Base-by-base conservation (phyloP, 371 early-diverging fungal species). In the Actinomortierella ambigua region DNA sequence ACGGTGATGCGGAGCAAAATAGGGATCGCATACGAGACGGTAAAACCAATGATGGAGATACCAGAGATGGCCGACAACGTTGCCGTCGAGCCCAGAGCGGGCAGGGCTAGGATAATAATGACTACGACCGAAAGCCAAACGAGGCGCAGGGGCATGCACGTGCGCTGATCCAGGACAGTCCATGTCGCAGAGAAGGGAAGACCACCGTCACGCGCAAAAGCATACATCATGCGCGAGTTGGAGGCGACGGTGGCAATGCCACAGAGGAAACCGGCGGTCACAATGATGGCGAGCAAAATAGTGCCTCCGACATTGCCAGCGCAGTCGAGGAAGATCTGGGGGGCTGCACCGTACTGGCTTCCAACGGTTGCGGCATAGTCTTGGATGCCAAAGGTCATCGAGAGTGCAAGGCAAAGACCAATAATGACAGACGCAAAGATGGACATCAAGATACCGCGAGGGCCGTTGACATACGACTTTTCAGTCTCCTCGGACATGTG, bases 401-500 rank as follows among this genome's bases (percentile, higher is more conserved):
- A 82, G 22, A 90, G 75, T 24, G 87, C 75, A 47, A 87, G 80
- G 17, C 82, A 61, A 47, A 85, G 79, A 55, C 88, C 90, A 34
- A 84, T 78, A 28, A 81, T 27, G 20, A 81, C 79, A 22, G 84
- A 83, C 29, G 87, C 82, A 24, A 80, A 80, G 56, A 89, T 85
- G 26, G 88, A 81, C 51, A 76, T 65, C 56, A 88, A 76, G 41
- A 91, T 87, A 44, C 85, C 89, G 54, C 79, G 80, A 27, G 91
- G 90, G 1, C 83, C 84, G 46, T 76, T 71, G 53, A 82, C 69
- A 52, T 80, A 76, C 6, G 89, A 84, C 55, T 86, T 82, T 46
- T 86, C 79, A 7, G 91, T 90, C 63, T 91, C 91, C 80, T 91
- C 91, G 34, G 82, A 77, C 84, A 91, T 87, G 69, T 90, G 91